Percentiles rank a stretch among this genome's conserved stretches.
phyloP scores from a whole-genome alignment of 139 green algal genomes.

The Chlamydomonas sp. region DNA sequence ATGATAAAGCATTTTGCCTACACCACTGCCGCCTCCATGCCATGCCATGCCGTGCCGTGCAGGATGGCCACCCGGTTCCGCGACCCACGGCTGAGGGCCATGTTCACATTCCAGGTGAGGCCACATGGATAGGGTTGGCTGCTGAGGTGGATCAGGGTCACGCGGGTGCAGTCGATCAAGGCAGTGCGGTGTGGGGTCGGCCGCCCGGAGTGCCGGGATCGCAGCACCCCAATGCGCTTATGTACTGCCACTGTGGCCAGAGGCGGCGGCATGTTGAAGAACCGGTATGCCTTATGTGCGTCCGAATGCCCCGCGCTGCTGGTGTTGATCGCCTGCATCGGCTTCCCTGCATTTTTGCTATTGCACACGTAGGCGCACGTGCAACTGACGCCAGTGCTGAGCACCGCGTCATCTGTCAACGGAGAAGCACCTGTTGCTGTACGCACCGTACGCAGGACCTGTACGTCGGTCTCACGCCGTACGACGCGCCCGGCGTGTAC shows the following conservation, averaged over 20 bases:
- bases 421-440: background rate
- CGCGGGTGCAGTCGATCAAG: background rate
- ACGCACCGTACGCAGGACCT: slow-evolving; percentile 68
- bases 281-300: no score
- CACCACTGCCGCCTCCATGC: no score
- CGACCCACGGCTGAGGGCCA: slow-evolving; percentile 63
- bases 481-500: slow-evolving; percentile 85
- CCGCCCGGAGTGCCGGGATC: no score
- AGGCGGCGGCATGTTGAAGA: no score
- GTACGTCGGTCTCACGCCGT: slow-evolving; percentile 88
- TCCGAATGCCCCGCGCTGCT: no score
- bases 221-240: no score
- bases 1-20: no score
- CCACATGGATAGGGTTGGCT: background rate
- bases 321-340: no score
- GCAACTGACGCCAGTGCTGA: background rate
- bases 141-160: background rate
- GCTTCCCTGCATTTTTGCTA: no score
- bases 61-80: slow-evolving; percentile 77
- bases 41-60: background rate
- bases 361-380: no score
- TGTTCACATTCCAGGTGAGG: slow-evolving; percentile 81
- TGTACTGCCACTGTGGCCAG: no score
- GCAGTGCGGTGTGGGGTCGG: background rate
- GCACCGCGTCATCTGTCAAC: background rate